Evolutionary conservation across 305 asterid genomes (phyloP).

Genomic region (Rubia peregrina): DNA sequence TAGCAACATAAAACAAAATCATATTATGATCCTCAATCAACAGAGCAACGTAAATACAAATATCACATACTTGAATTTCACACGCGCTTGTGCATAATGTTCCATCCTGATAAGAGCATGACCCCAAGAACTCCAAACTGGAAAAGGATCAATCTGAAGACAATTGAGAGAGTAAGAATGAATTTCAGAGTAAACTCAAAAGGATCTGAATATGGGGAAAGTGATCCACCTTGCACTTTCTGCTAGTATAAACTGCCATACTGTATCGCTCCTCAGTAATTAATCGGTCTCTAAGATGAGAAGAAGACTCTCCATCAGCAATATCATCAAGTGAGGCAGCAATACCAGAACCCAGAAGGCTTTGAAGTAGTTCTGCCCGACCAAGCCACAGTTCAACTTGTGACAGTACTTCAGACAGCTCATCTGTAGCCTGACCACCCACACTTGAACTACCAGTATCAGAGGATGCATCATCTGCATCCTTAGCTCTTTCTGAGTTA

Average conservation of each 20-base stretch:
- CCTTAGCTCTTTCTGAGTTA: constrained; percentile 70
- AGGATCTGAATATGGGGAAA: neutral
- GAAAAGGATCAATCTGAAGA: constrained; percentile 80
- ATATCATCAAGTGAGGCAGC: constrained; percentile 97
- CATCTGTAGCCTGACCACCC: constrained; percentile 89
- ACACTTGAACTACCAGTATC: constrained; percentile 92
- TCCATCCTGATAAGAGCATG: constrained; percentile 95
- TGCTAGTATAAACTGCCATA: constrained; percentile 98
- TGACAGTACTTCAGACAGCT: constrained; percentile 71
- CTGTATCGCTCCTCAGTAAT: constrained; percentile 88
- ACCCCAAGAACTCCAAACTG: constrained; percentile 98
- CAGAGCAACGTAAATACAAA: neutral
- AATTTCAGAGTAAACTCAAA: neutral
- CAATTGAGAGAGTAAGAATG: constrained; percentile 18
- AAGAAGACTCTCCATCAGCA: constrained; percentile 87
- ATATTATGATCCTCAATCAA: constrained; percentile 1
- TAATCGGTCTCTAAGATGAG: constrained; percentile 86
- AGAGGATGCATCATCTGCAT: constrained; percentile 81
- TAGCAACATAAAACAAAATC: neutral
- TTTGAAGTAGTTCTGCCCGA: constrained; percentile 91
- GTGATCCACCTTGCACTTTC: constrained; percentile 84
- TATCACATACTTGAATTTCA: constrained; percentile 72
- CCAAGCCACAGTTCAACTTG: constrained; percentile 89
- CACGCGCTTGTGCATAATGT: constrained; percentile 96
- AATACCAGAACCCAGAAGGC: constrained; percentile 96